Evolutionary conservation across 192 early-diverging fungal genomes (phyloP).

Genomic region (Pilaira anomala): DNA sequence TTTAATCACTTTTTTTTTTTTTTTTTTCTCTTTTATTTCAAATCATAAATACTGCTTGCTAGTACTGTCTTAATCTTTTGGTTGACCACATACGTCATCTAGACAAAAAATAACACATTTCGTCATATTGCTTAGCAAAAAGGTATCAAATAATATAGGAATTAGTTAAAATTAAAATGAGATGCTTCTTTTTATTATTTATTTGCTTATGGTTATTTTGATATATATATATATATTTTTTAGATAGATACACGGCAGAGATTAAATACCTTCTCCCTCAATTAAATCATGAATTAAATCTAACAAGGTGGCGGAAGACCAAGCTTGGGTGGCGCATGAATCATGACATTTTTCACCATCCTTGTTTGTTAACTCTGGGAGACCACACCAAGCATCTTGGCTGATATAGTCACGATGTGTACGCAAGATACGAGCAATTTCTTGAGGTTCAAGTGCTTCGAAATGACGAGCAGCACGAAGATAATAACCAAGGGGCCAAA

Average conservation of each 20-base stretch:
- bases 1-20: no score
- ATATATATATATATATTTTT: conserved; percentile 6
- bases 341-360: conserved; percentile 78
- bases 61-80: no score
- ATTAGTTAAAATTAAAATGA: no score
- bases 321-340: conserved; percentile 92
- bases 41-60: no score
- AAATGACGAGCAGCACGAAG: conserved; percentile 82
- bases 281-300: conserved; percentile 58
- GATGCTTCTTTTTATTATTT: no score
- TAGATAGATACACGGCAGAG: background rate
- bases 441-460: conserved; percentile 37
- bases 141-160: no score
- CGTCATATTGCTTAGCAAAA: no score
- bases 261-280: conserved; percentile 7
- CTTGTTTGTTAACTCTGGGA: conserved; percentile 95
- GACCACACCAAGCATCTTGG: conserved; percentile 76
- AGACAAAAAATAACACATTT: no score
- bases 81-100: no score
- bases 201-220: background rate
- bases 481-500: conserved; percentile 90
- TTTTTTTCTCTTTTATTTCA: no score
- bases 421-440: conserved; percentile 68
- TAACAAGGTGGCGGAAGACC: conserved; percentile 76
- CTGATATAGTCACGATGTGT: conserved; percentile 75